phyloP scores from a whole-genome alignment of 2,329 filamentous ascomycete species.

The Penicillium sp. region DNA sequence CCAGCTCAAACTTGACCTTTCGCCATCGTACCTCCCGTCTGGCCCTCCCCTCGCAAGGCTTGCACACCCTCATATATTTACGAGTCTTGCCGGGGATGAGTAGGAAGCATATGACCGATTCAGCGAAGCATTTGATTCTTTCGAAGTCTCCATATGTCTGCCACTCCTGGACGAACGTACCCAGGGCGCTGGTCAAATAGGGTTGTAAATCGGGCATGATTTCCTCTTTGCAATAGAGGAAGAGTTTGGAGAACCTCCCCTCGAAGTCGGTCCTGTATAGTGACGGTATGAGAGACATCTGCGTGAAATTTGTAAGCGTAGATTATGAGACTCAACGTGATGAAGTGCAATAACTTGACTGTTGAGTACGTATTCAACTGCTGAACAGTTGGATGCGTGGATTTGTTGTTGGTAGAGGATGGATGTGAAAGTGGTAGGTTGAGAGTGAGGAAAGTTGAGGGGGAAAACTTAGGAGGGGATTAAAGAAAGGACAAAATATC shows the following conservation, averaged over 20 bases:
- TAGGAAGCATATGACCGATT: background rate
- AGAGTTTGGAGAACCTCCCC: background rate
- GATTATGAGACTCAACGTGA: background rate
- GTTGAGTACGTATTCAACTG: too few relatives aligned
- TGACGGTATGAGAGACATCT: background rate
- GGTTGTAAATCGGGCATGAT: background rate
- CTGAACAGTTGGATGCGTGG: too few relatives aligned
- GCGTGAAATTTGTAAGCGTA: background rate
- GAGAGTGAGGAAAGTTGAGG: too few relatives aligned
- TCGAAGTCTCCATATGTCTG: background rate
- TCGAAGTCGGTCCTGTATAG: background rate
- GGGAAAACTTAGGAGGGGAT: too few relatives aligned
- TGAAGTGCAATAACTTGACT: too few relatives aligned
- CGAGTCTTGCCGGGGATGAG: background rate
- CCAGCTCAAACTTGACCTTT: background rate
- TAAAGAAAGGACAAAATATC: too few relatives aligned
- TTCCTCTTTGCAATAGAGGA: background rate
- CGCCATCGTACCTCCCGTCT: background rate
- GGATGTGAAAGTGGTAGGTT: too few relatives aligned
- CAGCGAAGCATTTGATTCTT: background rate
- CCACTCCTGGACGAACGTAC: background rate
- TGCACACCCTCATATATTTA: background rate
- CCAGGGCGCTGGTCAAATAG: background rate
- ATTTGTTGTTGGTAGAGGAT: too few relatives aligned
- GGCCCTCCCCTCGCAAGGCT: background rate